Evolutionary conservation across 139 green algal species (phyloP), one percentile per base, ranked within the genome.

Genomic region (Klebsormidium nitens): DNA sequence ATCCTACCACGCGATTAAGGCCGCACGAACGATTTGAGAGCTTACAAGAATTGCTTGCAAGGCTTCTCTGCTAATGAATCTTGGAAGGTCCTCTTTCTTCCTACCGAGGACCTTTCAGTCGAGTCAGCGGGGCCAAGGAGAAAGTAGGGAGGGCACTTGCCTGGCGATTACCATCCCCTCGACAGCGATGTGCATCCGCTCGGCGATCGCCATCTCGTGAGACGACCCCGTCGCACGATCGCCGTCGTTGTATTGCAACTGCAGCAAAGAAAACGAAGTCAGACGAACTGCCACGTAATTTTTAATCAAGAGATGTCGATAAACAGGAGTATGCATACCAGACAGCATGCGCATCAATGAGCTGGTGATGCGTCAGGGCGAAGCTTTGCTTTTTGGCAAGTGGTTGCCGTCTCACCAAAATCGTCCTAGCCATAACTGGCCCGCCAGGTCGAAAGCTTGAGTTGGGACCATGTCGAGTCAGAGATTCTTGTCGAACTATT

Each of bases 201-300:
- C 87, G 11, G 87, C 71, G 5, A 99, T 76, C 1, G 77, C 88
- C 86, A 99, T 91, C 75, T 99, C 93, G 36, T 82, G 56, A 5
- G 71, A 63, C 2, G 77, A 93, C 49, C 91, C 91, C 0, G 86
- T 93, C 26, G 85, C 90, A 71, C 89, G 90, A 64, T 86, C 84
- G 37, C 93, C 93, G 71, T 98, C 93, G 70, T 97, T 98, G 86
- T 95, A 97, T 32, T 91, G 90, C 57, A 84, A 83, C 46, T 86
- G 72, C 29, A 96, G 78, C 26, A 59, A 4, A 14, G 32, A 4
- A 14, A 28, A 31, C 14, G 29, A 17, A 59, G 39, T 5, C 6
- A 11, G 37, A 61, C 6, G 28, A 67, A 19, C 6, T 37, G 59
- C n/a, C 8, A 11, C 5, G 28, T 19, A 67, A 59, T 23, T 59